phyloP scores from a whole-genome alignment of 1,284 basidiomycete species.

The Mixia osmundae region DNA sequence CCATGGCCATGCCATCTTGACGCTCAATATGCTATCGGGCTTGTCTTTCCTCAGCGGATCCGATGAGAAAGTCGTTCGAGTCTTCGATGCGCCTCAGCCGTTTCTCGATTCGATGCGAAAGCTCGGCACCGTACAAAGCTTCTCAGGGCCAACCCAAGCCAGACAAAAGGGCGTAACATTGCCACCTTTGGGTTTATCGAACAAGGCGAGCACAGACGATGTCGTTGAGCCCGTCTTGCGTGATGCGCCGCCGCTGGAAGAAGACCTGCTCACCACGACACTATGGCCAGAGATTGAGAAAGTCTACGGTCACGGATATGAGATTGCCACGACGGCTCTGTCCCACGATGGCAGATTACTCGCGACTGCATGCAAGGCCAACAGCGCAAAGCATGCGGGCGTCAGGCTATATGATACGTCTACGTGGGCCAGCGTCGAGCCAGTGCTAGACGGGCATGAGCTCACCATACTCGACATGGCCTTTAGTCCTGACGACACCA shows the following conservation, averaged over 20 bases:
- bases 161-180: conserved; percentile 40
- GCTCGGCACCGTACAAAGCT: conserved; percentile 18
- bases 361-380: conserved; percentile 82
- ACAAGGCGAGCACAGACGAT: conserved; percentile 29
- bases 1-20: conserved; percentile 80
- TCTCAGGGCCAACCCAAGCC: conserved; percentile 16
- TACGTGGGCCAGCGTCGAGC: conserved; percentile 27
- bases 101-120: conserved; percentile 40
- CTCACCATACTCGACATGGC: conserved; percentile 73
- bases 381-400: conserved; percentile 63
- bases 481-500: conserved; percentile 61
- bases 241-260: conserved; percentile 27
- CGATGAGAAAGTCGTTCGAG: conserved; percentile 74
- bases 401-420: conserved; percentile 56
- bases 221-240: not conserved
- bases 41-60: conserved; percentile 62
- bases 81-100: conserved; percentile 62
- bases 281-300: conserved; percentile 92
- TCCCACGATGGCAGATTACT: conserved; percentile 45
- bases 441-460: conserved; percentile 56
- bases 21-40: conserved; percentile 45
- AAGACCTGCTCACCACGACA: conserved; percentile 49
- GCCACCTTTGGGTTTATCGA: conserved; percentile 50
- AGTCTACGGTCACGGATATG: conserved; percentile 92
- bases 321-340: conserved; percentile 54